Conservation (phyloP, 2,329 filamentous ascomycete genomes). For the Westerdykella ornata region DNA sequence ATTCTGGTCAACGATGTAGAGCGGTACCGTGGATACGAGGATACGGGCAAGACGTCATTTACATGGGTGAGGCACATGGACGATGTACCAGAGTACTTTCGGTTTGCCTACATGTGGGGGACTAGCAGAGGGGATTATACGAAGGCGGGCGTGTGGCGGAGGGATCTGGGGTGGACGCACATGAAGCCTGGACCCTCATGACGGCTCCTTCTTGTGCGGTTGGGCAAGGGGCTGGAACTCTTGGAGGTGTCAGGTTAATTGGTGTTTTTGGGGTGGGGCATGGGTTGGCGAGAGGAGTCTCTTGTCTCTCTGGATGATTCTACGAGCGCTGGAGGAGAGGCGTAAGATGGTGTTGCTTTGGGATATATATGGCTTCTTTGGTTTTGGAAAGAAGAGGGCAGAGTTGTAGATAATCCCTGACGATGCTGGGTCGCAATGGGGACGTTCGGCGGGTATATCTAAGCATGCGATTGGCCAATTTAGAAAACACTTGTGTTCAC, state of each 20-base stretch:
- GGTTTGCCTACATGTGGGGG: slow-evolving; percentile 68
- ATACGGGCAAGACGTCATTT: slow-evolving; percentile 50
- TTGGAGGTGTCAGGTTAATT: slow-evolving; percentile 3
- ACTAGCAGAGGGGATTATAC: slow-evolving; percentile 63
- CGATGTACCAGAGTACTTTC: slow-evolving; percentile 61
- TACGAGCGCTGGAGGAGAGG: no score
- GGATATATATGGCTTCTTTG: no score
- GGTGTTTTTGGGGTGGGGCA: slow-evolving; percentile 1
- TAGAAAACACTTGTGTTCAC: no score
- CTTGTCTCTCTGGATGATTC: no score
- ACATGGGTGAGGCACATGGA: slow-evolving; percentile 52
- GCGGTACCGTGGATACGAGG: slow-evolving; percentile 62
- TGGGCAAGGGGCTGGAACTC: background rate
- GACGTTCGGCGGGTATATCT: no score
- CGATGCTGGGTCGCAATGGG: no score
- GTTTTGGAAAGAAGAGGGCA: no score
- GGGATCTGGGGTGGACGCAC: slow-evolving; percentile 56
- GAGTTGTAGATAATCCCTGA: no score
- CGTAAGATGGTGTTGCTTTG: no score
- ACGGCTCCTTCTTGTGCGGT: no score
- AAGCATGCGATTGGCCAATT: no score
- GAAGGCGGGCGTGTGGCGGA: slow-evolving; percentile 64
- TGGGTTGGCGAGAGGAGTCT: slow-evolving; percentile 1
- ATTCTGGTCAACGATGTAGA: slow-evolving; percentile 83
- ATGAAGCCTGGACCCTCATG: slow-evolving; percentile 55